These are phyloP conservation scores for Hymenoscyphus fructigenus DNA, from an alignment of 2,329 filamentous ascomycete species.

Conservation along the genomic window DNA sequence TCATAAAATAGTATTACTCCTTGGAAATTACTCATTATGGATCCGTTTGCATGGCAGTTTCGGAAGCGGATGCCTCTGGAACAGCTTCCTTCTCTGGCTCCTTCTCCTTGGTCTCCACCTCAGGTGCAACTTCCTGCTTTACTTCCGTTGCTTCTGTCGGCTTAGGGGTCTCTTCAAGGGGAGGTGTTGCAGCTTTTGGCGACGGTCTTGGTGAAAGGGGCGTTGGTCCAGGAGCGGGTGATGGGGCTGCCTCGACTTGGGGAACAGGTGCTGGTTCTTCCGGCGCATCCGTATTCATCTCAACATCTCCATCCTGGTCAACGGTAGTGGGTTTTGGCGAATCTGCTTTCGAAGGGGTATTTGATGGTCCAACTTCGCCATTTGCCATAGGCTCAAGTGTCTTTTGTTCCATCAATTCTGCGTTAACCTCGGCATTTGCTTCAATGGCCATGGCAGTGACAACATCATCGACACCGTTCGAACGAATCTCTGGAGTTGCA, in stretches of 20 bases:
- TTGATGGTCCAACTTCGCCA: slow-evolving; percentile 31
- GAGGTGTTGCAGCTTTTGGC: slow-evolving; percentile 33
- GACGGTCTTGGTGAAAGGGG: slow-evolving; percentile 16
- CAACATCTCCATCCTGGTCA: slow-evolving; percentile 37
- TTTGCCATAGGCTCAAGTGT: slow-evolving; percentile 23
- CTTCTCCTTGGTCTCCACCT: slow-evolving; percentile 33
- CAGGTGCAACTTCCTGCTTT: slow-evolving; percentile 36
- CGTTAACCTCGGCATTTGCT: slow-evolving; percentile 36
- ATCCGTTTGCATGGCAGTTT: not conserved
- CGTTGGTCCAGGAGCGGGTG: slow-evolving; percentile 9
- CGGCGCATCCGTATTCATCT: slow-evolving; percentile 32
- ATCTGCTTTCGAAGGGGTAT: slow-evolving; percentile 33
- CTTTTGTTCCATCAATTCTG: slow-evolving; percentile 35
- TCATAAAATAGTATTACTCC: not conserved
- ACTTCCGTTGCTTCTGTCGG: slow-evolving; percentile 30
- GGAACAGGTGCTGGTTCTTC: slow-evolving; percentile 6
- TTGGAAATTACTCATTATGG: not conserved
- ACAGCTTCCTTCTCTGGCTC: slow-evolving; percentile 23
- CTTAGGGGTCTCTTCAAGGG: slow-evolving; percentile 26
- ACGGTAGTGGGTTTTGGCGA: slow-evolving; percentile 28
- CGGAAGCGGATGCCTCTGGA: not conserved
- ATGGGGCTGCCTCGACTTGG: not conserved
- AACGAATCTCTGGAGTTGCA: slow-evolving; percentile 39
- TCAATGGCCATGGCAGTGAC: slow-evolving; percentile 28
- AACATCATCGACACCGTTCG: slow-evolving; percentile 28